phyloP scores from a whole-genome alignment of 352 stramenopile species.

The Phytophthora brassicae region DNA sequence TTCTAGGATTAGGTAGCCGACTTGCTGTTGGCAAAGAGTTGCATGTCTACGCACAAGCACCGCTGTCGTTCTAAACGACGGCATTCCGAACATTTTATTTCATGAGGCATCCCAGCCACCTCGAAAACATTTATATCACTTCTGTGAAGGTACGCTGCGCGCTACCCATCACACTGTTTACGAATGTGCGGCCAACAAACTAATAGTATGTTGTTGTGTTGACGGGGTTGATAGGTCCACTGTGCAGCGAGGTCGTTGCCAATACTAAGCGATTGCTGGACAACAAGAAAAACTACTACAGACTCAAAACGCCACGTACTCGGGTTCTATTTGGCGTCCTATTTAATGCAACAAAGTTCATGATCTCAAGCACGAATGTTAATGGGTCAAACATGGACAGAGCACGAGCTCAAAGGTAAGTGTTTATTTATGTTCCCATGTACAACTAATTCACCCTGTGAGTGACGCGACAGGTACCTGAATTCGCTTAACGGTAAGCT shows the following conservation, averaged over 20 bases:
- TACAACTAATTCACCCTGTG: too few species aligned
- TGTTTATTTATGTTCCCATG: neutral
- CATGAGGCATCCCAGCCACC: neutral
- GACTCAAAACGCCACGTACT: neutral
- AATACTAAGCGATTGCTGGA: neutral
- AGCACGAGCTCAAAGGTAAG: neutral
- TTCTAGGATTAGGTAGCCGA: too few species aligned
- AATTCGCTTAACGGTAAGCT: constrained; percentile 1
- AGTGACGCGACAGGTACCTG: constrained; percentile 3
- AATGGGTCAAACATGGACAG: neutral
- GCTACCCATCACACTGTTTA: too few species aligned
- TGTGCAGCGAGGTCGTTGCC: neutral
- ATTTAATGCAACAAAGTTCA: constrained; percentile 19
- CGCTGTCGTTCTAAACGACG: constrained; percentile 11
- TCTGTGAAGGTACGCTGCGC: constrained; percentile 5
- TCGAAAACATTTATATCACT: neutral
- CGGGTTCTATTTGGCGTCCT: neutral
- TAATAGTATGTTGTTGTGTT: too few species aligned
- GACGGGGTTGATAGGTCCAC: neutral
- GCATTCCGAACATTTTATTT: constrained; percentile 4
- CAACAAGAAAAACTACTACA: constrained; percentile 18
- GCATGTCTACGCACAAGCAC: constrained; percentile 1
- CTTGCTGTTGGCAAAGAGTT: too few species aligned
- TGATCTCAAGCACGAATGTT: constrained; percentile 4
- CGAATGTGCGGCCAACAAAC: too few species aligned